phyloP scores from a whole-genome alignment of 768 basidiomycete genomes.

The Rhizopogon vesiculosus region DNA sequence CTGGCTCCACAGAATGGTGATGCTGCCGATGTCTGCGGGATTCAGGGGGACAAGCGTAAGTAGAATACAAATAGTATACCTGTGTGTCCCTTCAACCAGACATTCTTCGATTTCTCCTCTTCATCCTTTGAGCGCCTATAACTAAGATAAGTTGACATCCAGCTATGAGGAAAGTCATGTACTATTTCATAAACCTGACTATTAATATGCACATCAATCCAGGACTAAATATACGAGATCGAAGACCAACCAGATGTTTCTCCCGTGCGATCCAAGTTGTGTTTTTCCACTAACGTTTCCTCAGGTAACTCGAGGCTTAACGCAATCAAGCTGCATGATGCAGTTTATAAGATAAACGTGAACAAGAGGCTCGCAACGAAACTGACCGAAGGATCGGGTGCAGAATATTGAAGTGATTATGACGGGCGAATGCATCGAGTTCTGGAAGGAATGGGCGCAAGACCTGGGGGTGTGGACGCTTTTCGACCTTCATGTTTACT shows the following conservation, averaged over 20 bases:
- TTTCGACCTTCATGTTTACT: constrained; percentile 25
- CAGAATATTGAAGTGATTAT: constrained; percentile 25
- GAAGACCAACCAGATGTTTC: constrained; percentile 24
- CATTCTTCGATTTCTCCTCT: constrained; percentile 5
- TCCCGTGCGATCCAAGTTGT: constrained; percentile 20
- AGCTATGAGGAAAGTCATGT: not conserved
- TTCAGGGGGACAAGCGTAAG: not conserved
- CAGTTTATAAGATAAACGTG: not conserved
- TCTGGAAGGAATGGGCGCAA: constrained; percentile 26
- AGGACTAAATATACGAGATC: not conserved
- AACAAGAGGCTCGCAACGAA: not conserved
- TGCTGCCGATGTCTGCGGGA: constrained; percentile 25
- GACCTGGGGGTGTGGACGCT: constrained; percentile 21
- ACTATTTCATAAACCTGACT: constrained; percentile 39
- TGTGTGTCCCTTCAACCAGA: constrained; percentile 36
- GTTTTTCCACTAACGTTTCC: constrained; percentile 26
- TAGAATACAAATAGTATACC: constrained; percentile 13
- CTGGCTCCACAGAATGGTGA: constrained; percentile 34
- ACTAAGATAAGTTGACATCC: constrained; percentile 1
- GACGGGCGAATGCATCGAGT: constrained; percentile 21
- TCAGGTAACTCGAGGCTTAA: constrained; percentile 29
- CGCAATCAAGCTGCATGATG: constrained; percentile 23
- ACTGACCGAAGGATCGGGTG: constrained; percentile 22
- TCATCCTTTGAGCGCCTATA: constrained; percentile 22
- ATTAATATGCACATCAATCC: not conserved